Evolutionary conservation across 139 green algal genomes (phyloP).

Genomic region (Pleodorina starrii): DNA sequence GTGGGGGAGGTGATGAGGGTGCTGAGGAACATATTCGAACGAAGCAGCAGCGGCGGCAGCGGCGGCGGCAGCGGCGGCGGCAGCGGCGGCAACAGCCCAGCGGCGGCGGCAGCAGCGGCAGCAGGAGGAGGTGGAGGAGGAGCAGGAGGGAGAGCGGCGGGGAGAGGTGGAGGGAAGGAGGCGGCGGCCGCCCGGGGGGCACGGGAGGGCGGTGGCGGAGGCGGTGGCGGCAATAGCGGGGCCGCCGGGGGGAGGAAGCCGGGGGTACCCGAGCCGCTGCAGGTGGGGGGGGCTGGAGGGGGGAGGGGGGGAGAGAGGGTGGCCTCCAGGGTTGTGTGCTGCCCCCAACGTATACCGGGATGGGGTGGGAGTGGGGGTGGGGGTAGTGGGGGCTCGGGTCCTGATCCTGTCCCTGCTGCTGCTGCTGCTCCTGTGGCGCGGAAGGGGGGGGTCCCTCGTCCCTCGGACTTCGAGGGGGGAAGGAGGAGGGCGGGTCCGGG

Average conservation of each 20-base stretch:
- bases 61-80: not conserved
- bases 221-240: not conserved
- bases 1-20: constrained; percentile 81
- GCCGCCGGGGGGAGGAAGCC: not conserved
- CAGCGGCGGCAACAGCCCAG: not conserved
- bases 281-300: no score
- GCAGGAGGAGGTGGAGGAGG: not conserved
- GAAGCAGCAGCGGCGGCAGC: not conserved
- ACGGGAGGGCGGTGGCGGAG: not conserved
- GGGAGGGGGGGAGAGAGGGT: no score
- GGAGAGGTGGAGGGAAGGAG: not conserved
- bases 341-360: no score
- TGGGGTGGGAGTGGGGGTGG: no score
- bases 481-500: no score
- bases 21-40: constrained; percentile 84
- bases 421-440: not conserved
- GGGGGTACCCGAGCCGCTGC: constrained; percentile 76
- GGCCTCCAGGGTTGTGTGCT: no score
- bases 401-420: not conserved
- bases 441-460: no score
- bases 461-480: no score
- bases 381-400: no score
- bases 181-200: not conserved
- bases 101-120: no score
- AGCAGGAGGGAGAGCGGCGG: not conserved